Evolutionary conservation across 2,329 filamentous ascomycete species (phyloP).

Genomic region (Xylariaceae sp.): DNA sequence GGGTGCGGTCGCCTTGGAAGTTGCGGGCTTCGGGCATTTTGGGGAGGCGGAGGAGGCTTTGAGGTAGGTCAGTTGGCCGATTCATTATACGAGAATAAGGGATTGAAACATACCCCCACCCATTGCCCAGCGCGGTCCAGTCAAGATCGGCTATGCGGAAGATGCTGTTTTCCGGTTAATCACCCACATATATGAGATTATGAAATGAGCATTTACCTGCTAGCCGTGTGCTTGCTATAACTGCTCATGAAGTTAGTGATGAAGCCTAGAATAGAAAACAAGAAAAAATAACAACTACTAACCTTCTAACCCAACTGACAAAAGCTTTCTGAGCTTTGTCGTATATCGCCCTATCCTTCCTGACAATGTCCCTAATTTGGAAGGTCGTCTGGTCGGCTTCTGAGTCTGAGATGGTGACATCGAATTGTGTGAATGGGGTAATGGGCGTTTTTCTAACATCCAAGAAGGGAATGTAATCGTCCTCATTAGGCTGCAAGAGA

Average conservation of each 20-base stretch:
- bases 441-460: constrained; percentile 85
- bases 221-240: constrained; percentile 86
- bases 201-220: constrained; percentile 42
- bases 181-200: background rate
- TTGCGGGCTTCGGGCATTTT: constrained; percentile 86
- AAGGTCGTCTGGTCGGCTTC: constrained; percentile 55
- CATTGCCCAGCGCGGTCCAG: constrained; percentile 74
- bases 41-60: constrained; percentile 66
- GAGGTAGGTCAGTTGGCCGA: background rate
- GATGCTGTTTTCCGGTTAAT: constrained; percentile 44
- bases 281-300: background rate
- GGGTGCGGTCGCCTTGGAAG: constrained; percentile 62
- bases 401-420: constrained; percentile 51
- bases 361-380: constrained; percentile 56
- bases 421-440: constrained; percentile 52
- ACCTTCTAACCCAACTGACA: constrained; percentile 78
- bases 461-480: constrained; percentile 84
- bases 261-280: background rate
- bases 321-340: constrained; percentile 90
- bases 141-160: constrained; percentile 78
- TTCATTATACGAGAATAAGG: background rate
- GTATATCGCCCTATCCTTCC: constrained; percentile 54
- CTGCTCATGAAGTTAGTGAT: constrained; percentile 31
- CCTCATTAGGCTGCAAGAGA: constrained; percentile 77
- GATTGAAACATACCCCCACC: constrained; percentile 57